phyloP scores from a whole-genome alignment of 2,329 filamentous ascomycete species.

The Colletotrichum melonis region DNA sequence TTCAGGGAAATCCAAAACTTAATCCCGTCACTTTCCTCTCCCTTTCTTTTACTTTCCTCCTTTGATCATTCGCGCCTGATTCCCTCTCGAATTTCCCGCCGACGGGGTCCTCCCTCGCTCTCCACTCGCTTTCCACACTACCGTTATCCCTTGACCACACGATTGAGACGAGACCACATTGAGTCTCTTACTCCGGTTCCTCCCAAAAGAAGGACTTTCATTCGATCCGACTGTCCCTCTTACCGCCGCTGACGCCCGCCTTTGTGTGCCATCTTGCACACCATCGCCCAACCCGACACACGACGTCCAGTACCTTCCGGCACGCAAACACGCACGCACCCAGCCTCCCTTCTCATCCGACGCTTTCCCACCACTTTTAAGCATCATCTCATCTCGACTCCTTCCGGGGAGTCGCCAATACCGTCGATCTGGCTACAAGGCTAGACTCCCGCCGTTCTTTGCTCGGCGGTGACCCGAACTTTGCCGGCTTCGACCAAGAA shows the following conservation, averaged over 20 bases:
- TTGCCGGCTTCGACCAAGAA: slow-evolving; percentile 39
- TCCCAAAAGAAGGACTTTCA: slow-evolving; percentile 5
- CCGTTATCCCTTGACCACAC: slow-evolving; percentile 20
- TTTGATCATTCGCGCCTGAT: slow-evolving; percentile 15
- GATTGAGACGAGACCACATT: background rate
- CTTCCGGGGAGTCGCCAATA: slow-evolving; percentile 38
- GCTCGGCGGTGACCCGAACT: slow-evolving; percentile 51
- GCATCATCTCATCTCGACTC: slow-evolving; percentile 43
- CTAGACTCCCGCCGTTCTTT: slow-evolving; percentile 54
- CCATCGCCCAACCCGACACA: slow-evolving; percentile 2
- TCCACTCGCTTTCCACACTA: slow-evolving; percentile 27
- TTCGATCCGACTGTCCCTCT: slow-evolving; percentile 9
- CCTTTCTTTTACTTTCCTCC: slow-evolving; percentile 4
- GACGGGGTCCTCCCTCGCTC: slow-evolving; percentile 30
- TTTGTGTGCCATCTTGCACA: background rate
- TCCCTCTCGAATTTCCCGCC: slow-evolving; percentile 30
- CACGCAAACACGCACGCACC: background rate
- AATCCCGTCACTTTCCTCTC: slow-evolving; percentile 7
- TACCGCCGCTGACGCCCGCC: slow-evolving; percentile 13
- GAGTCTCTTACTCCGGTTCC: background rate
- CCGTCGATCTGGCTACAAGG: slow-evolving; percentile 49
- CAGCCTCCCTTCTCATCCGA: slow-evolving; percentile 12
- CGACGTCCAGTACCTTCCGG: background rate
- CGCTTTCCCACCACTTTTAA: slow-evolving; percentile 18
- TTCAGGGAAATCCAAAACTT: slow-evolving; percentile 17